Evolutionary conservation across 2,329 filamentous ascomycete species (phyloP), one percentile per base, ranked within the genome.

Genomic region (Ceratocystiopsis sp.): DNA sequence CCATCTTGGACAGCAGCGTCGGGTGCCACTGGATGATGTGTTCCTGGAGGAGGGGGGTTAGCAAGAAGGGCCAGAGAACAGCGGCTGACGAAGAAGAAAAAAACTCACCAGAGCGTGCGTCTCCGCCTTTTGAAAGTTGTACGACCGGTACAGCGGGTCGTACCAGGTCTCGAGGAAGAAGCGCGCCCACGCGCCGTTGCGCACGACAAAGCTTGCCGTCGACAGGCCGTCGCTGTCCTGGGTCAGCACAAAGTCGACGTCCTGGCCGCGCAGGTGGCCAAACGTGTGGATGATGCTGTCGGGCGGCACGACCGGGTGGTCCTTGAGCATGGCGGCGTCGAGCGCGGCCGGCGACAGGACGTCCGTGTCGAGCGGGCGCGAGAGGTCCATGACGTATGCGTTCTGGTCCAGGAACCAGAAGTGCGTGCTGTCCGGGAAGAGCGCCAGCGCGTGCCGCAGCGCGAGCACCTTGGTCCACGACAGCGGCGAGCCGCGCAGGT

Each of bases 271-370:
- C n/a, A 94, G 66, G 55, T 93, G 80, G 15, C 73, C 66, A 57
- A 93, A 94, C 0, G 93, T 96, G 66, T 84, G 89, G 64, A 98
- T 96, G 53, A 98, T 87, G 62, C 85, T 93, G 62, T 95, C 85
- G 0, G 93, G 91, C 2, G 89, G 91, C 10, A 96, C 89, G 41
- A 98, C 77, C 7, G 91, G 76, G 43, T 78, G 71, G 59, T 94
- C 83, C 57, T 78, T 81, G 52, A 91, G 74, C 84, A 96, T 95
- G 45, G 83, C 59, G 18, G 67, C 68, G 54, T 93, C 81, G 40
- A 98, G 68, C 44, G 68, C 73, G 42, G 66, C 64, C 12, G 76
- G 63, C 12, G 75, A 66, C 59, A 93, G 75, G 35, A 98, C 61
- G 52, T 84, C 73, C 2, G 74, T 67, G 50, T 85, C 76, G 33